These are phyloP conservation scores for Fusarium euwallaceae DNA, from an alignment of 2,329 filamentous ascomycete species.

Conservation along the genomic window DNA sequence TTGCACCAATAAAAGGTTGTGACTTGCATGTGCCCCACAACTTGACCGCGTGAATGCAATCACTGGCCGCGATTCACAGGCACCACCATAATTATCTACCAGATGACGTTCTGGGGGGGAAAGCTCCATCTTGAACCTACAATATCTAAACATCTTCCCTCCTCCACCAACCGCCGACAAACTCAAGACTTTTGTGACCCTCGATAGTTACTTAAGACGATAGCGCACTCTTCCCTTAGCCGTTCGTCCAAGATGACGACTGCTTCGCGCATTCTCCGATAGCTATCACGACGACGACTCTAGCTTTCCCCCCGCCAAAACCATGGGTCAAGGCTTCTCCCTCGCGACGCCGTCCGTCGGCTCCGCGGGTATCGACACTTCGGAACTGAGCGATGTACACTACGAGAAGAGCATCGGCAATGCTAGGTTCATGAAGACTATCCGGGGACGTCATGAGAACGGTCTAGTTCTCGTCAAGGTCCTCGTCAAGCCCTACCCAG, in stretches of 20 bases:
- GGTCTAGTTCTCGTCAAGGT: constrained; percentile 95
- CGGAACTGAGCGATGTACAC: constrained; percentile 88
- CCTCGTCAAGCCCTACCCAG: constrained; percentile 90
- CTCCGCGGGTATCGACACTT: constrained; percentile 92
- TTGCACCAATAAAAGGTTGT: constrained; percentile 19
- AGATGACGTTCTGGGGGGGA: constrained; percentile 29
- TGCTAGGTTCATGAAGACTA: constrained; percentile 96
- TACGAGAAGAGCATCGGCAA: constrained; percentile 95
- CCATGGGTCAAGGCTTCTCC: constrained; percentile 97
- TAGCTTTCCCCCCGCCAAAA: constrained; percentile 27
- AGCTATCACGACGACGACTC: constrained; percentile 41
- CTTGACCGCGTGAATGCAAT: constrained; percentile 26
- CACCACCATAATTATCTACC: constrained; percentile 6
- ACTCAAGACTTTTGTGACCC: not conserved
- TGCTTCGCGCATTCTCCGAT: constrained; percentile 38
- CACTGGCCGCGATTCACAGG: constrained; percentile 21
- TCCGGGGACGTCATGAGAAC: constrained; percentile 89
- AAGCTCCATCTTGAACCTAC: constrained; percentile 16
- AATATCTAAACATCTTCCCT: not conserved
- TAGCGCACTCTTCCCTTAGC: not conserved
- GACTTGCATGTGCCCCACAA: constrained; percentile 13
- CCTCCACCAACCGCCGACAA: not conserved
- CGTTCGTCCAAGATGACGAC: constrained; percentile 43
- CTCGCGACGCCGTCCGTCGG: constrained; percentile 91
- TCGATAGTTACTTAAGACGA: too few relatives aligned